Conservation (phyloP, 176 grass and related monocot genomes). For the Musa beccarii region DNA sequence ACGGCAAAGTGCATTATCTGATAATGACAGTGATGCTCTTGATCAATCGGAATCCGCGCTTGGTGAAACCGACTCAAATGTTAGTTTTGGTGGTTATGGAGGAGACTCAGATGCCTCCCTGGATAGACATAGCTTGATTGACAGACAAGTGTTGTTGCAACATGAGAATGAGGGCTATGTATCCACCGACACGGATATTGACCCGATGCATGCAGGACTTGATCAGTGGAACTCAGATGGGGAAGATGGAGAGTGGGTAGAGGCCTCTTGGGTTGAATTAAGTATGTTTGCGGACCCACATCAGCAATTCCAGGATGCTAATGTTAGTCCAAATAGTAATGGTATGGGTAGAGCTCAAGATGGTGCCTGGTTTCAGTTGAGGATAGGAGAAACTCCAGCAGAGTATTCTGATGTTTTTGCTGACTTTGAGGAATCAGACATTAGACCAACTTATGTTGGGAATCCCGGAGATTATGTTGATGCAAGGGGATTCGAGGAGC, state of each 20-base stretch:
- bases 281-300: conserved; percentile 14
- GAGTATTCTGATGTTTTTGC: conserved; percentile 19
- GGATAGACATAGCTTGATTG: conserved; percentile 30
- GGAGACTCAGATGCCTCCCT: conserved; percentile 71
- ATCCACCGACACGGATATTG: conserved; percentile 66
- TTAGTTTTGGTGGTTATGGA: conserved; percentile 58
- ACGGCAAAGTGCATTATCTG: conserved; percentile 29
- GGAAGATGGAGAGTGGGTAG: conserved; percentile 40
- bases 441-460: conserved; percentile 32
- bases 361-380: conserved; percentile 26
- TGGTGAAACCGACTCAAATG: conserved; percentile 60
- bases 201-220: conserved; percentile 69
- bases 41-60: conserved; percentile 43
- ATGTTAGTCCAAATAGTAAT: conserved; percentile 17
- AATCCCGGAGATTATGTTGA: conserved; percentile 72
- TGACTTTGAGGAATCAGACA: conserved; percentile 21
- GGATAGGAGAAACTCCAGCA: conserved; percentile 20
- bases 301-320: conserved; percentile 26
- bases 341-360: conserved; percentile 28
- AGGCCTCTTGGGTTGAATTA: conserved; percentile 51
- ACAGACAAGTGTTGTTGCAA: conserved; percentile 43
- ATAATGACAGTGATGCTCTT: conserved; percentile 61
- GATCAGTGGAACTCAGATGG: conserved; percentile 71
- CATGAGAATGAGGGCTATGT: conserved; percentile 45
- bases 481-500: conserved; percentile 52